These are phyloP conservation scores for Podospora didyma DNA, from an alignment of 495 filamentous ascomycete genomes.

Conservation along the genomic window DNA sequence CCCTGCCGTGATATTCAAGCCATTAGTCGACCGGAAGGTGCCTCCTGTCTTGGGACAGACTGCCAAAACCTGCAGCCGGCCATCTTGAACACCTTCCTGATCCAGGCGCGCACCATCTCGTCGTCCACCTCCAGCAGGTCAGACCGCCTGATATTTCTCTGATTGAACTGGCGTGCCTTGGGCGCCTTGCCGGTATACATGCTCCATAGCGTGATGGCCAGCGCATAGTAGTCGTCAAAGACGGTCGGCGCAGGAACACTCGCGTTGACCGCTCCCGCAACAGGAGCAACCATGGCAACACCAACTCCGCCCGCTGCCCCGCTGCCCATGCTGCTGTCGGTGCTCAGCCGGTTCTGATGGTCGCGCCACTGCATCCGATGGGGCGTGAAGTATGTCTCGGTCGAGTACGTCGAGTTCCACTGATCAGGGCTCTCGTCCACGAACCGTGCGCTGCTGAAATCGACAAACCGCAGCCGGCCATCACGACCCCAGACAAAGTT, in stretches of 20 bases:
- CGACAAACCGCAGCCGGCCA: constrained; percentile 5
- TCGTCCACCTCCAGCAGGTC: constrained; percentile 15
- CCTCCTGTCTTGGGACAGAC: no score
- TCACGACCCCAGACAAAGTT: constrained; percentile 87
- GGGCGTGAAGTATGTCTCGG: constrained; percentile 10
- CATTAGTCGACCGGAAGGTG: no score
- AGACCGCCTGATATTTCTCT: constrained; percentile 7
- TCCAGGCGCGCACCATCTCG: constrained; percentile 14
- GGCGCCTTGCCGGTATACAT: constrained; percentile 12
- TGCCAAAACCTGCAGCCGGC: constrained; percentile 13
- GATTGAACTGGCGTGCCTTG: constrained; percentile 13
- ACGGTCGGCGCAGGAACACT: constrained; percentile 9
- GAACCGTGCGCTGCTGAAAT: constrained; percentile 10
- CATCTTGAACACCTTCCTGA: constrained; percentile 17
- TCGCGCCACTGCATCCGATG: constrained; percentile 3
- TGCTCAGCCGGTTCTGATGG: background rate
- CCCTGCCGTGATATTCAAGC: no score
- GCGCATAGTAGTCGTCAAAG: constrained; percentile 19
- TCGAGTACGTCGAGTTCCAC: constrained; percentile 9
- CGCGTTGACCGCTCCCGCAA: no score
- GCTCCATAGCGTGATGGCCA: constrained; percentile 16
- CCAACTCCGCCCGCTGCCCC: background rate
- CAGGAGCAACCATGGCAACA: background rate
- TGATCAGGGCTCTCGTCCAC: background rate
- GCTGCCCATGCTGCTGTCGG: background rate